These are phyloP conservation scores for Globisporangium spinosum DNA, from an alignment of 352 stramenopile genomes.

Conservation along the genomic window DNA sequence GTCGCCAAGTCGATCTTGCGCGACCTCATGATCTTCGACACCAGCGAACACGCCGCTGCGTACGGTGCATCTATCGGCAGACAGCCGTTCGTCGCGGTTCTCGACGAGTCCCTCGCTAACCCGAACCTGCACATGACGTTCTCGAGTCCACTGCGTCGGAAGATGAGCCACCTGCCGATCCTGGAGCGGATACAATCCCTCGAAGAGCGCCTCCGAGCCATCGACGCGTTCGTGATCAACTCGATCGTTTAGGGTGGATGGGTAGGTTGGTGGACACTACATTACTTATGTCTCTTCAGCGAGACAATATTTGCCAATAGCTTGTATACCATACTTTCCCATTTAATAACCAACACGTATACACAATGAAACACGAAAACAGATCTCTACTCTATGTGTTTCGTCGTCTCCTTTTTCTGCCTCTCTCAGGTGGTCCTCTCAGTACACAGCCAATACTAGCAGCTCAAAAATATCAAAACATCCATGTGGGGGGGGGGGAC, in stretches of 20 bases:
- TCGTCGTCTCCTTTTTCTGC: background rate
- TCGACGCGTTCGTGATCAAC: constrained; percentile 37
- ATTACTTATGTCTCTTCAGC: background rate
- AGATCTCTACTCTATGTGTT: constrained; percentile 13
- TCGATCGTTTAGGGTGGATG: constrained; percentile 1
- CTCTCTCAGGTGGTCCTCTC: background rate
- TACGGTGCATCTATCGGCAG: constrained; percentile 40
- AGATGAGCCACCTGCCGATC: constrained; percentile 43
- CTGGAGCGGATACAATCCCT: constrained; percentile 35
- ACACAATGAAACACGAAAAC: background rate
- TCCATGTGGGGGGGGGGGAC: background rate
- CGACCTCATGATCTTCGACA: constrained; percentile 74
- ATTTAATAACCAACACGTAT: background rate
- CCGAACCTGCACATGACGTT: constrained; percentile 41
- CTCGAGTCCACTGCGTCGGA: constrained; percentile 46
- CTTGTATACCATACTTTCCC: constrained; percentile 12
- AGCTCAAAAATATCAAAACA: background rate
- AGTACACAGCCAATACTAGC: background rate
- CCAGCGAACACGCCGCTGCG: constrained; percentile 35
- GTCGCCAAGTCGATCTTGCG: constrained; percentile 75
- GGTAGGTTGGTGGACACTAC: background rate
- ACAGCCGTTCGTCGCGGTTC: constrained; percentile 38
- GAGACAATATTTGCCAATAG: background rate
- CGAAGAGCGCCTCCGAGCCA: constrained; percentile 31
- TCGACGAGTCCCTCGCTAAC: constrained; percentile 24